These are phyloP conservation scores for Arthrobotrys iridis DNA, from an alignment of 2,329 filamentous ascomycete species.

Conservation along the genomic window DNA sequence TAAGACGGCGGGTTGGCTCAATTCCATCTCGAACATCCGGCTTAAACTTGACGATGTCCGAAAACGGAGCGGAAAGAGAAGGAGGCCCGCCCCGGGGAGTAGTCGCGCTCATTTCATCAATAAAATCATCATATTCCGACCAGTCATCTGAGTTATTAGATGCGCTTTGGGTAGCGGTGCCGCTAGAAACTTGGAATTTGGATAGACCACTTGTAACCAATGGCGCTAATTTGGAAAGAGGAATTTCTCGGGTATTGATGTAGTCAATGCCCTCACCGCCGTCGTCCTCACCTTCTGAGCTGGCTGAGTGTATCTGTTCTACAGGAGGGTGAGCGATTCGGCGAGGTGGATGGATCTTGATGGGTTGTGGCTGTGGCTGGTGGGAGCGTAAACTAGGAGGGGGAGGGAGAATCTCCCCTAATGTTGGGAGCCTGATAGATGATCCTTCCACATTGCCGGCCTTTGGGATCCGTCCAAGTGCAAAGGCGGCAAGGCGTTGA, in stretches of 20 bases:
- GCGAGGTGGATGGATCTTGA: slow-evolving; percentile 43
- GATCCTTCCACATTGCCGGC: slow-evolving; percentile 7
- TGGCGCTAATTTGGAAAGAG: slow-evolving; percentile 24
- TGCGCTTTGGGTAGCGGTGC: background rate
- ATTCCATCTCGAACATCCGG: slow-evolving; percentile 44
- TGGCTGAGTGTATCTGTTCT: slow-evolving; percentile 11
- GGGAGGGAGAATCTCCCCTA: slow-evolving; percentile 39
- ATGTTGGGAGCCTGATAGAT: slow-evolving; percentile 36
- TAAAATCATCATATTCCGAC: slow-evolving; percentile 42
- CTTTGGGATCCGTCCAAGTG: slow-evolving; percentile 40
- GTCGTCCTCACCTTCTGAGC: slow-evolving; percentile 38
- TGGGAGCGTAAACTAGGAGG: slow-evolving; percentile 35
- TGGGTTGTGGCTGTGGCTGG: slow-evolving; percentile 26
- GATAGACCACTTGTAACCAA: slow-evolving; percentile 38
- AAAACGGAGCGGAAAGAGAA: slow-evolving; percentile 28
- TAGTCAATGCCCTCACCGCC: slow-evolving; percentile 37
- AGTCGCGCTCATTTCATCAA: slow-evolving; percentile 49
- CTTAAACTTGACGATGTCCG: slow-evolving; percentile 28
- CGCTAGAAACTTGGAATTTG: slow-evolving; percentile 5
- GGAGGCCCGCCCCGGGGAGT: slow-evolving; percentile 34
- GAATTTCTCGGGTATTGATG: slow-evolving; percentile 37
- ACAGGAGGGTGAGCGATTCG: slow-evolving; percentile 37
- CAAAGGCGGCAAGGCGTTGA: slow-evolving; percentile 34
- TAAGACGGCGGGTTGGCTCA: slow-evolving; percentile 29
- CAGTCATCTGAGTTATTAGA: slow-evolving; percentile 35